phyloP scores from a whole-genome alignment of 108 stramenopile species.

The Skeletonema marinoi region DNA sequence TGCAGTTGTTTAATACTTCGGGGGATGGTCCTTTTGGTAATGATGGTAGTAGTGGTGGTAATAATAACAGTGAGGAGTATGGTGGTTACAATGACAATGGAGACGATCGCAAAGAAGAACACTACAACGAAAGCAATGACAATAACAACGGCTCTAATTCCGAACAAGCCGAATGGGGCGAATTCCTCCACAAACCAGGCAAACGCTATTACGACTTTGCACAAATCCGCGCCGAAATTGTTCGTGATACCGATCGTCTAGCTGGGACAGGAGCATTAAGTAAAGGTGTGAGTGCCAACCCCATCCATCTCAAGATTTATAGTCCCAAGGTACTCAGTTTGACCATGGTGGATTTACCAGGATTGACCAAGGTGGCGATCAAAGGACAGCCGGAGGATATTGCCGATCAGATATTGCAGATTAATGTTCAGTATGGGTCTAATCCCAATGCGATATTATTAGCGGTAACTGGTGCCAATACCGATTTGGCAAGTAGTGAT shows the following conservation, averaged over 20 bases:
- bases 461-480: conserved; percentile 96
- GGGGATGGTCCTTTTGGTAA: conserved; percentile 3
- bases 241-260: conserved; percentile 91
- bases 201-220: conserved; percentile 86
- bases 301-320: conserved; percentile 95
- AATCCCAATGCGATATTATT: conserved; percentile 98
- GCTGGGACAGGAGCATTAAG: conserved; percentile 73
- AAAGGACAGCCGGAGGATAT: conserved; percentile 98
- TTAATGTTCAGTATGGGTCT: conserved; percentile 89
- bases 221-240: conserved; percentile 93
- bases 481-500: conserved; percentile 97
- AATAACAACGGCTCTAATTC: conserved; percentile 10
- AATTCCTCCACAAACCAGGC: conserved; percentile 95
- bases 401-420: conserved; percentile 84
- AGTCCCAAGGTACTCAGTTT: conserved; percentile 93
- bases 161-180: conserved; percentile 77
- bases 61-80: conserved; percentile 27
- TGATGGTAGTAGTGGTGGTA: background rate
- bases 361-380: conserved; percentile 93
- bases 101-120: conserved; percentile 14
- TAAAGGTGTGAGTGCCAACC: conserved; percentile 89
- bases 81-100: conserved; percentile 22
- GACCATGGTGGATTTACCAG: conserved; percentile 99
- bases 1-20: conserved; percentile 88
- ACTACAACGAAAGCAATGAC: background rate